A percentile compares a stretch with the other conserved stretches of the same genome.
phyloP scores from a whole-genome alignment of 495 filamentous ascomycete genomes.

The Parmelia sp. region DNA sequence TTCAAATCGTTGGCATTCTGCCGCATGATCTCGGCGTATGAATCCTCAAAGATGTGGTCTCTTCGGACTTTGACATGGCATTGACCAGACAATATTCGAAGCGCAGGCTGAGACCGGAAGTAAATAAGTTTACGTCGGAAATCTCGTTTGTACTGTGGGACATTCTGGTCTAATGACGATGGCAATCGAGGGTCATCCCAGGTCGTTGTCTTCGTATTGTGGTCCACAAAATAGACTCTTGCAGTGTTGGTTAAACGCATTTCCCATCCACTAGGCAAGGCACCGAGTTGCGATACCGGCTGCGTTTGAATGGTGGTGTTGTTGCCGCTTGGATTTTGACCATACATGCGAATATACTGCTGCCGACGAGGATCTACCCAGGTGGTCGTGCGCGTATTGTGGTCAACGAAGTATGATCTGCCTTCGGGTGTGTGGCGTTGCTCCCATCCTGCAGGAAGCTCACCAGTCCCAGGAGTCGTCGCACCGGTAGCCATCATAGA shows the following conservation, averaged over 20 bases:
- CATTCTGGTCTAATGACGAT: slow-evolving; percentile 94
- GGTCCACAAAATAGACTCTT: slow-evolving; percentile 96
- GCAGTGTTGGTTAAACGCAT: slow-evolving; percentile 98
- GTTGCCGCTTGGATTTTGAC: slow-evolving; percentile 64
- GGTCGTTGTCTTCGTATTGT: slow-evolving; percentile 99
- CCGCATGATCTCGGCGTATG: slow-evolving; percentile 95
- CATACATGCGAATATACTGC: slow-evolving; percentile 98
- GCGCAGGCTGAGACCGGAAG: slow-evolving; percentile 94
- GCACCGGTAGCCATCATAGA: slow-evolving; percentile 93
- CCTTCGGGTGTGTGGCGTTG: slow-evolving; percentile 93
- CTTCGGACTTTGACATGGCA: slow-evolving; percentile 97
- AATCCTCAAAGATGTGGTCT: slow-evolving; percentile 97
- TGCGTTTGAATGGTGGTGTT: slow-evolving; percentile 89
- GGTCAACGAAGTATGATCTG: slow-evolving; percentile 95
- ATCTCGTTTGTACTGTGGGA: slow-evolving; percentile 98
- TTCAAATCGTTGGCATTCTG: slow-evolving; percentile 95
- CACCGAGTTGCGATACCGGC: slow-evolving; percentile 95
- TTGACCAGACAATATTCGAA: slow-evolving; percentile 91
- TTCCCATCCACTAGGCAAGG: slow-evolving; percentile 95
- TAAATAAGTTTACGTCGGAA: slow-evolving; percentile 97
- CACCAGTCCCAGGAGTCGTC: slow-evolving; percentile 89
- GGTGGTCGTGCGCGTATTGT: slow-evolving; percentile 96
- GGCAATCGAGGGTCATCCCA: slow-evolving; percentile 97
- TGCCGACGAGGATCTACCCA: slow-evolving; percentile 99
- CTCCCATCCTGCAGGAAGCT: slow-evolving; percentile 94